Base-by-base conservation (phyloP, 1,139 yeast species). In the Blastobotrys serpentis region DNA sequence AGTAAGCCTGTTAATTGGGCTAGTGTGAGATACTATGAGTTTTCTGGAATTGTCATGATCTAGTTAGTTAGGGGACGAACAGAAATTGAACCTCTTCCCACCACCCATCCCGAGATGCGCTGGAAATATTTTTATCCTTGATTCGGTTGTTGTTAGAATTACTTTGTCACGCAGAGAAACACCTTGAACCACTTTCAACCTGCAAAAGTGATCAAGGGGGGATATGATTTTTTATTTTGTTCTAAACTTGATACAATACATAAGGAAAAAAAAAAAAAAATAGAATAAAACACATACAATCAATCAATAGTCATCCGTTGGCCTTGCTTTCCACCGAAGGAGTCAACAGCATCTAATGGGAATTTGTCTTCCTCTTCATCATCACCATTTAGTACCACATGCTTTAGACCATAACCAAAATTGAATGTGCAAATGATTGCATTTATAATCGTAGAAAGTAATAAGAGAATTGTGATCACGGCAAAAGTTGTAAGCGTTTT, bases 401-500 rank as follows among this genome's bases (percentile, higher is more conserved):
- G 58, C 49, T 55, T 62, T 40, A 77, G 63, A 0, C 81, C 82
- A 48, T 65, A 63, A 18, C 66, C 66, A 57, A 74, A 77, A 54
- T 75, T 75, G 21, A 46, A 29, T 46, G 71, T 59, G 49, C 77
- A 68, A 42, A 65, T 50, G 3, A 70, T 48, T 34, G 76, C 77
- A 42, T 69, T 60, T 2, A 60, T 63, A 1, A 76, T 64, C 2
- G 79, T 73, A 6, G 68, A 56, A 2, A 70, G 41, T 41, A 78
- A 60, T 30, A 78, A 63, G 1, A 72, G 59, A 18, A 76, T 57
- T 0, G 81, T 75, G 33, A 78, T 63, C 2, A 70, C 73, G 1
- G 80, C 81, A 61, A 78, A 77, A 0, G 73, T 64, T 3, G 77
- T 67, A 42, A 78, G 62, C 6, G 81, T 74, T 47, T 72, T 75